Evolutionary conservation across 176 grass and related monocot species (phyloP), one percentile per base, ranked within the genome.

Genomic region (Hordeum vulgare): DNA sequence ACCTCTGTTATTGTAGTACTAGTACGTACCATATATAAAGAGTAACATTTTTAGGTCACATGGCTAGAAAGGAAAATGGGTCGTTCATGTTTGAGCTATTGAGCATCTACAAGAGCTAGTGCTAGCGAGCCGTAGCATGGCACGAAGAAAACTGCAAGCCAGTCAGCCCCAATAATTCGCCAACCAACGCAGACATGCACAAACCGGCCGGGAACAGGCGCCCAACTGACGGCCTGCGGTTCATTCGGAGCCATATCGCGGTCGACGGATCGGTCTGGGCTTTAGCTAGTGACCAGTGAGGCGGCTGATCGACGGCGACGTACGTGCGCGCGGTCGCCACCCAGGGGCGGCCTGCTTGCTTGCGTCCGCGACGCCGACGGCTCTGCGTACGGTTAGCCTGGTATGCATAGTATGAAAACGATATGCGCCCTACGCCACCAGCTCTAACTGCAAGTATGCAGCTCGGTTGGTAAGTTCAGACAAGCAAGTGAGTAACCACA

Each of bases 251-350:
- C 40, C 9, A 51, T 11, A 71, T 24, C 74, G 3, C 49, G 1
- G 37, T 56, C 11, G 36, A 26, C 13, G 40, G 4, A 36, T 31
- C 3, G 29, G 28, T 15, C 10, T 82, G 17, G 4, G 4, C 14
- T 71, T 71, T 41, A 37, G 81, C 11, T 54, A 84, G 81, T 63
- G 81, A 83, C 5, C 25, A 75, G 31, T 66, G 81, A 53, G 71
- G 70, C 81, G 64, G 69, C 81, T 62, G 56, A 61, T 35, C 44
- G 45, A 83, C 26, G 40, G 35, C 21, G 41, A 73, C 70, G 41
- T 47, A 20, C 70, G 41, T 47, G n/a, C n/a, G n/a, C n/a, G 41
- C 25, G 40, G 70, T 73, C 15, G 26, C 29, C n/a, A n/a, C n/a
- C n/a, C n/a, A n/a, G n/a, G n/a, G n/a, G n/a, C n/a, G n/a, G 45